Base-by-base conservation (phyloP, 192 early-diverging fungal species). In the Gigaspora rosea region DNA sequence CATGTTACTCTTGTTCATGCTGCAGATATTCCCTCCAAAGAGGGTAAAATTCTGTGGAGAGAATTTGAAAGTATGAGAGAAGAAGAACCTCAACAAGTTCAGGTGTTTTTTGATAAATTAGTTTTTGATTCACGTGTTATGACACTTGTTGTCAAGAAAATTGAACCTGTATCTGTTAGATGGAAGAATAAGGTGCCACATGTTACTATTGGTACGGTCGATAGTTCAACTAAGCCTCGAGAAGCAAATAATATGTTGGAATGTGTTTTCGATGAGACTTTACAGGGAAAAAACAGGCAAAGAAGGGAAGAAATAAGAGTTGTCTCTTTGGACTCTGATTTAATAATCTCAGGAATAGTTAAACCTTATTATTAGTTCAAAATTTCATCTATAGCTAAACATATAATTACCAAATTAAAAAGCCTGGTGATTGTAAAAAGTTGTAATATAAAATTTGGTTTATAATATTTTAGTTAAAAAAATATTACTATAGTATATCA, bases 1-100 rank as follows among this genome's bases (percentile, higher is more conserved):
- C 90, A 91, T 75, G 78, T 90, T 4, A 91, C 89, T 0, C 80
- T 91, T 22, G 81, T 85, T 15, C 90, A 90, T 59, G 49, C 52
- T 5, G 63, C 59, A 13, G 67, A 81, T 36, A 66, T 76, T 22
- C 61, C 71, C 15, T 65, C 48, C 2, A 59, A 73, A 46, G 64
- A 61, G 75, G 32, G 27, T 27, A 7, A 35, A 69, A 11, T 66
- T 8, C 6, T 81, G 15, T 78, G 78, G 80, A 71, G 79, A 20
- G 0, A 68, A 48, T 78, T 64, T 22, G 63, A 72, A 47, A 50
- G 80, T 7, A 78, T 78, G 59, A 10, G 68, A 1, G 63, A 56
- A 10, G 56, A 16, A 15, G 32, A 68, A 4, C 32, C 54, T 27
- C 81, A 78, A 6, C 83, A 81, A n/a, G 77, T 82, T 5, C 79